These are phyloP conservation scores for Anastatica hierochuntica DNA, from an alignment of 345 rosid species.

Conservation along the genomic window DNA sequence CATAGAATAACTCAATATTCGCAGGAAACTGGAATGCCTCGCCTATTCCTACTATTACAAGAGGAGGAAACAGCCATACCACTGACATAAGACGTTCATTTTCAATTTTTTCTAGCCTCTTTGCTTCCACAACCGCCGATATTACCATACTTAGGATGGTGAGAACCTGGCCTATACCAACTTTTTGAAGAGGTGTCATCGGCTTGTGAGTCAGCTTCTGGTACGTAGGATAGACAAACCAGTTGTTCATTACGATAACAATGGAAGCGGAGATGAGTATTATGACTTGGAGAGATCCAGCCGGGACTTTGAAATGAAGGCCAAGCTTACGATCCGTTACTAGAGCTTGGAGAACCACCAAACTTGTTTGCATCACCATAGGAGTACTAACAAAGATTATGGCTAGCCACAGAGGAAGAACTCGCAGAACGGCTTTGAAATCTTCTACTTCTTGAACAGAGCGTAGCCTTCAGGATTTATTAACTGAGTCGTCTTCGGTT, in stretches of 20 bases:
- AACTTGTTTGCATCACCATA: constrained; percentile 21
- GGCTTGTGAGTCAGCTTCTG: constrained; percentile 17
- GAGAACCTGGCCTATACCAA: constrained; percentile 41
- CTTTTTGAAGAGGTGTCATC: constrained; percentile 28
- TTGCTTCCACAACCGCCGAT: constrained; percentile 36
- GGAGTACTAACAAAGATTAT: constrained; percentile 27
- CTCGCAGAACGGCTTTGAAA: constrained; percentile 36
- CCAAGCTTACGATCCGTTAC: constrained; percentile 35
- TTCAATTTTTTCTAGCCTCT: constrained; percentile 25
- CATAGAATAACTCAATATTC: constrained; percentile 35
- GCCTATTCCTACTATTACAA: constrained; percentile 35
- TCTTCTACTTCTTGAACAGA: constrained; percentile 47
- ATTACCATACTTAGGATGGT: constrained; percentile 22
- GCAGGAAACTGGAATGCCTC: constrained; percentile 46
- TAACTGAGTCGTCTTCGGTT: constrained; percentile 25
- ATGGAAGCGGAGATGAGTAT: constrained; percentile 16
- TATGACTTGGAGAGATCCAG: constrained; percentile 34
- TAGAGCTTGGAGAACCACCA: constrained; percentile 43
- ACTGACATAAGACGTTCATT: constrained; percentile 28
- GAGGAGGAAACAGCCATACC: constrained; percentile 44
- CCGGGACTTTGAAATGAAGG: constrained; percentile 36
- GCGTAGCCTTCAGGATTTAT: constrained; percentile 41
- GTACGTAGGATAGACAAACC: constrained; percentile 29
- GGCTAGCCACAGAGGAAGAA: constrained; percentile 34
- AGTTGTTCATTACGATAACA: constrained; percentile 24